Conservation (phyloP, 2,329 filamentous ascomycete genomes). For the Nothopassalora personata region DNA sequence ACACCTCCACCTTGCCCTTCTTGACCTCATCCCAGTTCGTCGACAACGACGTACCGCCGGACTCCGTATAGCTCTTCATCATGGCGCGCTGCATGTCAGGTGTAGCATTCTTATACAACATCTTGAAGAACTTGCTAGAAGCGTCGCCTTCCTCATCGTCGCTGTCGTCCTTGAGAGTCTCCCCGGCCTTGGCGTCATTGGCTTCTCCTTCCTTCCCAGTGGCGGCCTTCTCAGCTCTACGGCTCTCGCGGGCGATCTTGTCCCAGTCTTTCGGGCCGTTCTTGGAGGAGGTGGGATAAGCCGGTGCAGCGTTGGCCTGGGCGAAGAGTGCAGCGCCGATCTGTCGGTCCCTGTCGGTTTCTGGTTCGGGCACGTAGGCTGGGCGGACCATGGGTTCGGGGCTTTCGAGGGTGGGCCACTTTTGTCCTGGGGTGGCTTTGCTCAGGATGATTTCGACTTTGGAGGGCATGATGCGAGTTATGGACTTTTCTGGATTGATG, state of each 20-base stretch:
- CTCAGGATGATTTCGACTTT: slow-evolving; percentile 74
- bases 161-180: slow-evolving; percentile 34
- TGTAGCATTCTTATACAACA: slow-evolving; percentile 70
- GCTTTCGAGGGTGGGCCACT: slow-evolving; percentile 61
- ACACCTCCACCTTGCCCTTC: slow-evolving; percentile 63
- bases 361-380: too few species aligned
- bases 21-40: slow-evolving; percentile 87
- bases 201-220: neutral
- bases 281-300: slow-evolving; percentile 83
- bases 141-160: slow-evolving; percentile 55
- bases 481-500: slow-evolving; percentile 59
- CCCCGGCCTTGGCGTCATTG: slow-evolving; percentile 27
- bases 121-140: slow-evolving; percentile 83
- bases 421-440: slow-evolving; percentile 60
- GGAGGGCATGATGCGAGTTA: slow-evolving; percentile 61
- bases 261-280: slow-evolving; percentile 90
- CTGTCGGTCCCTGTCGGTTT: slow-evolving; percentile 12
- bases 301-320: slow-evolving; percentile 39
- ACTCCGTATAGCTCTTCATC: slow-evolving; percentile 96
- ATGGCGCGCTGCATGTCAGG: slow-evolving; percentile 84
- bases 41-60: slow-evolving; percentile 85
- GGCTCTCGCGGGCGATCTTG: slow-evolving; percentile 56
- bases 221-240: slow-evolving; percentile 7
- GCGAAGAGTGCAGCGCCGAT: slow-evolving; percentile 14
- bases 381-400: slow-evolving; percentile 23